phyloP scores from a whole-genome alignment of 495 filamentous ascomycete genomes.

The Collariella sp. region DNA sequence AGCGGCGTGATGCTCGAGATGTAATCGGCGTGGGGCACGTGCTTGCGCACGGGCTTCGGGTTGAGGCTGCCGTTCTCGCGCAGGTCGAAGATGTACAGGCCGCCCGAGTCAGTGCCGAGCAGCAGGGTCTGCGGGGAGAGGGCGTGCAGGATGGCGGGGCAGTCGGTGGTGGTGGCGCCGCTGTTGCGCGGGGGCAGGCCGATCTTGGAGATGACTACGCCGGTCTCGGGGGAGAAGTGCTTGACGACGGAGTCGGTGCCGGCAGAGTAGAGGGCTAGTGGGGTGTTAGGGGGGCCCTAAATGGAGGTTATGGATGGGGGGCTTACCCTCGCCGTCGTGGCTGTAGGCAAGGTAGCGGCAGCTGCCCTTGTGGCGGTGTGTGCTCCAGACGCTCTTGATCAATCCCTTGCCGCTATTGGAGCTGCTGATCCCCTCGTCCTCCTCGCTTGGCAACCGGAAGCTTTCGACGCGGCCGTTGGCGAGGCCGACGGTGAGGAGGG shows the following conservation, averaged over 20 bases:
- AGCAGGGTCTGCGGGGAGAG: conserved; percentile 84
- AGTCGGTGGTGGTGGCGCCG: conserved; percentile 42
- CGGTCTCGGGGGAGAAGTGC: conserved; percentile 70
- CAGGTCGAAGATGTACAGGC: conserved; percentile 83
- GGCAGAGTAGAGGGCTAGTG: conserved; percentile 65
- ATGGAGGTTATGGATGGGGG: background rate
- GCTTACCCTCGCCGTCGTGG: conserved; percentile 56
- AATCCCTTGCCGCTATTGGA: conserved; percentile 57
- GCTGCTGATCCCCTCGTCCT: conserved; percentile 39
- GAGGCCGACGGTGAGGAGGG: conserved; percentile 78
- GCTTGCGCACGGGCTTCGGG: conserved; percentile 61
- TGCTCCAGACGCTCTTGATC: conserved; percentile 81
- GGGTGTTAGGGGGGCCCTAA: background rate
- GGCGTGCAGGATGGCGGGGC: conserved; percentile 65
- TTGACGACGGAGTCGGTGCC: conserved; percentile 89
- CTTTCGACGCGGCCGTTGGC: conserved; percentile 79
- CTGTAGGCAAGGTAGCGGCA: conserved; percentile 72
- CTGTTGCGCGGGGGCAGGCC: conserved; percentile 44
- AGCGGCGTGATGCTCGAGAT: conserved; percentile 82
- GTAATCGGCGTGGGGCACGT: conserved; percentile 85
- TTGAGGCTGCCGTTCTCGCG: conserved; percentile 55
- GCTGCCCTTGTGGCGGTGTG: conserved; percentile 83
- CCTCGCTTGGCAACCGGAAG: conserved; percentile 62
- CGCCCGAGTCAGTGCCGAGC: conserved; percentile 80
- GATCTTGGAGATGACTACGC: conserved; percentile 70